phyloP scores from a whole-genome alignment of 208 protist species.

The Vickermania ingenoplastis region DNA sequence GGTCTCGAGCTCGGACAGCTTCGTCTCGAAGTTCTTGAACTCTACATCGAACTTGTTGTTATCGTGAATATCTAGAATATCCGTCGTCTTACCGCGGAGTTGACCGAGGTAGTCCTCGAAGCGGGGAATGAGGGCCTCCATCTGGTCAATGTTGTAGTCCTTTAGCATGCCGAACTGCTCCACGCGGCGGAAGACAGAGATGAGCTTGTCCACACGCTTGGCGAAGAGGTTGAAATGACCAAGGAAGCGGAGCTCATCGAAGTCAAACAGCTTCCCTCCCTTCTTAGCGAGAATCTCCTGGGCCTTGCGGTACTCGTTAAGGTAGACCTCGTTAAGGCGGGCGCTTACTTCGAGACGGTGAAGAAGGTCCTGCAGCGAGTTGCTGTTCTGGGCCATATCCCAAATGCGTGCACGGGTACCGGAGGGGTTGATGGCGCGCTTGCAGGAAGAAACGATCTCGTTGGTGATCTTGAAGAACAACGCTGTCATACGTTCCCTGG shows the following conservation, averaged over 20 bases:
- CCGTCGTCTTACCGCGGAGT: conserved; percentile 89
- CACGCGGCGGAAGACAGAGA: conserved; percentile 93
- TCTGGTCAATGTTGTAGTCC: conserved; percentile 90
- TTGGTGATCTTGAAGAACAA: conserved; percentile 97
- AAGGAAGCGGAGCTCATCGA: conserved; percentile 95
- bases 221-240: conserved; percentile 97
- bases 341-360: conserved; percentile 80
- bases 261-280: conserved; percentile 81
- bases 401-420: conserved; percentile 84
- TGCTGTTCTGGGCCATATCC: conserved; percentile 78
- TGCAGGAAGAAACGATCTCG: conserved; percentile 93
- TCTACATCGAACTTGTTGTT: conserved; percentile 94
- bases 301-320: conserved; percentile 86
- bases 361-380: conserved; percentile 71
- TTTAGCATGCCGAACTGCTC: conserved; percentile 94
- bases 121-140: conserved; percentile 88
- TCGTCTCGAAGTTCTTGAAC: conserved; percentile 93
- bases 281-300: conserved; percentile 79
- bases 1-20: conserved; percentile 90
- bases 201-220: conserved; percentile 94
- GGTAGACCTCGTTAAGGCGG: conserved; percentile 90
- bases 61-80: conserved; percentile 92
- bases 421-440: conserved; percentile 85
- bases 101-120: conserved; percentile 91
- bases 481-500: conserved; percentile 90